A percentile compares a stretch with the other conserved stretches of the same genome.
phyloP scores from a whole-genome alignment of 1,284 basidiomycete species.

The Papiliotrema terrestris region DNA sequence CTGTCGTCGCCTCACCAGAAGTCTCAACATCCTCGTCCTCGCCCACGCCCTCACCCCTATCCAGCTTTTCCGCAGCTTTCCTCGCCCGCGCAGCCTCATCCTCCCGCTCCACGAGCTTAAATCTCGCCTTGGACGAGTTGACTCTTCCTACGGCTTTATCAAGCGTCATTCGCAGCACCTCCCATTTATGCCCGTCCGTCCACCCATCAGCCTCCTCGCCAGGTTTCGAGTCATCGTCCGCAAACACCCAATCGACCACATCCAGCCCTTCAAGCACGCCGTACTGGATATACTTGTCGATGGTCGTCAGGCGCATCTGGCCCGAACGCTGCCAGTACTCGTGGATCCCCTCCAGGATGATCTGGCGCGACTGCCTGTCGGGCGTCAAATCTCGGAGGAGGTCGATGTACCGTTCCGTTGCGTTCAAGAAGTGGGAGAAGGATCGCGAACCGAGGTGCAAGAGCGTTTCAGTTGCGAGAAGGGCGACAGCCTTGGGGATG shows the following conservation, averaged over 20 bases:
- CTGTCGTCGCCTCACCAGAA: not conserved
- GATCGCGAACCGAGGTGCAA: slow-evolving; percentile 89
- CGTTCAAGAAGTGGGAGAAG: slow-evolving; percentile 97
- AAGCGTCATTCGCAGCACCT: slow-evolving; percentile 67
- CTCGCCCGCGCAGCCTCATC: slow-evolving; percentile 76
- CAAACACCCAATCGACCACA: slow-evolving; percentile 81
- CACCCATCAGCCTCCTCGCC: slow-evolving; percentile 47
- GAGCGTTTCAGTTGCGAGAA: slow-evolving; percentile 83
- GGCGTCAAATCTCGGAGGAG: slow-evolving; percentile 71
- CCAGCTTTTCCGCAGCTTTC: slow-evolving; percentile 55
- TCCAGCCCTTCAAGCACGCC: slow-evolving; percentile 93
- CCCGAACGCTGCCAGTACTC: slow-evolving; percentile 75
- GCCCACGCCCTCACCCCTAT: slow-evolving; percentile 38
- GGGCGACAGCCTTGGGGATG: slow-evolving; percentile 65
- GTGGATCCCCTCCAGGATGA: slow-evolving; percentile 66
- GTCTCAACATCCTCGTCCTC: slow-evolving; percentile 16
- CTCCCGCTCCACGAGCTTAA: slow-evolving; percentile 71
- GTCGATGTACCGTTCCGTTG: slow-evolving; percentile 92
- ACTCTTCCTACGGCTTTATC: slow-evolving; percentile 87
- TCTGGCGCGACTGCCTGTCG: slow-evolving; percentile 53
- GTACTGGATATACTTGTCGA: slow-evolving; percentile 98
- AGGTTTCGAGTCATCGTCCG: slow-evolving; percentile 31
- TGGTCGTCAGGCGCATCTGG: slow-evolving; percentile 84
- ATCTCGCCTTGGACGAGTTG: slow-evolving; percentile 66
- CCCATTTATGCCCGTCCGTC: slow-evolving; percentile 70